Evolutionary conservation across 306 rosid species (phyloP), one percentile per base, ranked within the genome.

Genomic region (Alnus rubra): DNA sequence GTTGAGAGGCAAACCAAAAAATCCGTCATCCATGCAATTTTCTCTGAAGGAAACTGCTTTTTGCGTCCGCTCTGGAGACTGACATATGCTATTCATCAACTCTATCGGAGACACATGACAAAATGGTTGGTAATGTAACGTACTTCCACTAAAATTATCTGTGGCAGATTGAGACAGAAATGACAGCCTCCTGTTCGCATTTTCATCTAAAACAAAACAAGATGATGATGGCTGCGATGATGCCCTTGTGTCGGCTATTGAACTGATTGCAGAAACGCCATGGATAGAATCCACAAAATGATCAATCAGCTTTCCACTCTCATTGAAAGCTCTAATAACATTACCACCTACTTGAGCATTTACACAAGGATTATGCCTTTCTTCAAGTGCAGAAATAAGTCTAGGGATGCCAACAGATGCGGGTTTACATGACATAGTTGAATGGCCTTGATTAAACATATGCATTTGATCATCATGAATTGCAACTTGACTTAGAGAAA

Each of bases 1-100:
- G 82, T 93, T 93, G 84, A 96, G 96, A 71, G 99, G 99, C 86
- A 93, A 92, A 54, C 99, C 92, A 35, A 83, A 82, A 70, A 87
- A 86, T 45, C 77, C 86, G 19, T 86, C 87, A 64, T 87, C 86
- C 80, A 48, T 12, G 70, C 73, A 75, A 80, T 83, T 84, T 77
- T 80, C 88, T 81, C 83, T 85, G 50, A 64, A 59, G 15, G 82
- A n/a, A 19, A 76, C 80, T 44, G 76, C 58, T 76, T 88, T 86
- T 80, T 88, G 90, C 50, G 71, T 86, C 92, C 88, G 80, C 73
- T 83, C 82, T 11, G 85, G 74, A 79, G 79, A 77, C 50, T 85
- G 83, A 78, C 69, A 69, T 33, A 89, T 55, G 72, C 76, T 82
- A 63, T 85, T 88, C 74, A 75, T 79, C 83, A 88, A 59, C 76